phyloP scores from a whole-genome alignment of 2,329 filamentous ascomycete species.

The Cordyceps javanica region DNA sequence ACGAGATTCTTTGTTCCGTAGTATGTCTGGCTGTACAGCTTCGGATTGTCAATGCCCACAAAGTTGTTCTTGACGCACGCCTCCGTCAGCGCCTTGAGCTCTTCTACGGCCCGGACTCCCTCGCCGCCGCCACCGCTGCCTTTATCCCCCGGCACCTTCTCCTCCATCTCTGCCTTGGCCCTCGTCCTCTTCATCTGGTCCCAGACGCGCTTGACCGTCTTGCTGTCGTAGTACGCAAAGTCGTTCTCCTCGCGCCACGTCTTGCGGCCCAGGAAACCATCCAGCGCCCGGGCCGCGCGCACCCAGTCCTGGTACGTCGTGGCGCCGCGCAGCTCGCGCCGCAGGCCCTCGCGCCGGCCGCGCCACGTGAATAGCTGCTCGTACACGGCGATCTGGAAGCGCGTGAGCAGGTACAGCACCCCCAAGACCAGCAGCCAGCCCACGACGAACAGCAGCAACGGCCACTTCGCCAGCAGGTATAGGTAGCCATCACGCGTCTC shows the following conservation, averaged over 20 bases:
- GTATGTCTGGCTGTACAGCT: conserved; percentile 95
- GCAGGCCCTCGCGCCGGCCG: conserved; percentile 65
- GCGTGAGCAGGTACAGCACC: conserved; percentile 67
- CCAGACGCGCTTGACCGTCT: conserved; percentile 71
- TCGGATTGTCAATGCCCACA: conserved; percentile 85
- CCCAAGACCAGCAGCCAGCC: conserved; percentile 74
- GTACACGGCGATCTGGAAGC: conserved; percentile 86
- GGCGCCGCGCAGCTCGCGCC: conserved; percentile 64
- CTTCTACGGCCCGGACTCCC: conserved; percentile 56
- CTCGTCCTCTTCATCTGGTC: conserved; percentile 66
- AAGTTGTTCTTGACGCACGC: conserved; percentile 98
- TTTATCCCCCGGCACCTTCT: conserved; percentile 21
- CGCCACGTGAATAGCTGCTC: conserved; percentile 90
- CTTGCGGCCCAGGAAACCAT: conserved; percentile 73
- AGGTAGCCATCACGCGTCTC: conserved; percentile 93
- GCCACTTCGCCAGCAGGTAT: conserved; percentile 88
- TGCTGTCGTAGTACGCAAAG: conserved; percentile 81
- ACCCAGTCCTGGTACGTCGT: conserved; percentile 81
- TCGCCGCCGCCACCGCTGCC: conserved; percentile 30
- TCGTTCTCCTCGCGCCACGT: conserved; percentile 72
- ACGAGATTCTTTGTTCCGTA: conserved; percentile 95
- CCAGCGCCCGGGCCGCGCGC: conserved; percentile 68
- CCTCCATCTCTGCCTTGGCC: conserved; percentile 47
- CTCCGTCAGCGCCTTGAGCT: conserved; percentile 72
- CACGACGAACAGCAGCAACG: conserved; percentile 71